Base-by-base conservation (phyloP, 805 yeast species). In the Candida mattraensis region DNA sequence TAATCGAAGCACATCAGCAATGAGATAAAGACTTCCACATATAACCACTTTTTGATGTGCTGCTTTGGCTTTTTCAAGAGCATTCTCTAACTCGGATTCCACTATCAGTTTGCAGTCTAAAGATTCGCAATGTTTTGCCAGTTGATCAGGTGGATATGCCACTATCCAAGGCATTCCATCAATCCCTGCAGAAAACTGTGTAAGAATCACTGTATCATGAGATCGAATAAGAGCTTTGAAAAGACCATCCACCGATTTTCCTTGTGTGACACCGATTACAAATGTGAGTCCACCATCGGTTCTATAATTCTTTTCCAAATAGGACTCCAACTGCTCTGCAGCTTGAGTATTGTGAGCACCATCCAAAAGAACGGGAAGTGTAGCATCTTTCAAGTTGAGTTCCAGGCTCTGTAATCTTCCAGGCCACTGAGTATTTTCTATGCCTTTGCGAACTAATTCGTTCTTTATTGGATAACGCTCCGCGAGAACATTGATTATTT, bases 141-240 rank as follows among this genome's bases (percentile, higher is more conserved):
- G 51, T 12, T 56, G 61, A 2, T 39, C 48, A 1, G 66, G 51
- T 4, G 54, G 50, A 44, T 66, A 68, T 1, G 89, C 63, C 26
- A 67, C 51, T 5, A 93, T 78, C 98, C 98, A 93, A 0, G 98
- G 96, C 99, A 93, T 93, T 0, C 87, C 83, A 10, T 82, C 89
- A 0, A 94, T 91, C 2, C 42, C 46, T 1, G 63, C 50, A 2
- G 79, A 73, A 55, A 89, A 93, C 20, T 65, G 54, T 0, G 91
- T 78, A 1, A 81, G 70, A 1, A 82, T 61, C 0, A 89, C 73
- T 3, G 63, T 57, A 50, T 88, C 96, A 0, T 59, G 50, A 5
- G 57, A 55, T 2, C 33, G 26, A 3, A 84, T 54, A 2, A 87
- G 58, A 13, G 74, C 70, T 19, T 62, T 53, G 24, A 86, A 58